Base-by-base conservation (phyloP, 768 basidiomycete genomes). In the Termitomyces sp. region DNA sequence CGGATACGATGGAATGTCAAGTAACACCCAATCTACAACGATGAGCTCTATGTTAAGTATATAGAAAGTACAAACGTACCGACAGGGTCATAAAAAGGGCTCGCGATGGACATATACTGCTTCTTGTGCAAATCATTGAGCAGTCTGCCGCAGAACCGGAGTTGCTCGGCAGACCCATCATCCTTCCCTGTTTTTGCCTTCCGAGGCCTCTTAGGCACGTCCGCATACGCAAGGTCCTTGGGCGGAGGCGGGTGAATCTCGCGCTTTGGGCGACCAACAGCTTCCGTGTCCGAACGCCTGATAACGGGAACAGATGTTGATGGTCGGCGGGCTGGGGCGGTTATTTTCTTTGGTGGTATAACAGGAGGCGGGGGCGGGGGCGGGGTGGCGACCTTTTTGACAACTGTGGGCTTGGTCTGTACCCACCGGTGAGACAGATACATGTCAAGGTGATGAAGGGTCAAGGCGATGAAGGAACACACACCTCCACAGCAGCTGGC, bases 181-280 rank as follows among this genome's bases (percentile, higher is more conserved):
- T 85, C 83, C 68, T 82, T 85, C 40, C 67, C 69, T 43, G 75
- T 73, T 69, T 89, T 88, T 49, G 72, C 71, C 66, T 83, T 86
- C 59, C 85, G 79, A 54, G 77, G 71, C 69, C 86, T 87, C 74
- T 85, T 87, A 31, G 89, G 86, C 2, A 67, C 78, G 67, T 92
- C 91, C 12, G 83, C 82, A 67, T 96, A 97, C 0, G 87, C 82
- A 10, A 94, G 71, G 64, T 98, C 96, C 71, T 94, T 95, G 0
- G 94, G 86, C 21, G 93, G 89, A 11, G 95, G 96, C 3, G 96
- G 92, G 67, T 98, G 96, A 30, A 98, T 95, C 70, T 99, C 97
- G 53, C 97, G 91, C 74, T 98, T 98, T 1, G 96, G 96, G n/a
- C 97, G 85, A 23, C 82, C 81, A 26, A 78, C 68, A 23, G 71